Evolutionary conservation across 108 stramenopile species (phyloP), one percentile per base, ranked within the genome.

Genomic region (Cyclotella kingstonii): DNA sequence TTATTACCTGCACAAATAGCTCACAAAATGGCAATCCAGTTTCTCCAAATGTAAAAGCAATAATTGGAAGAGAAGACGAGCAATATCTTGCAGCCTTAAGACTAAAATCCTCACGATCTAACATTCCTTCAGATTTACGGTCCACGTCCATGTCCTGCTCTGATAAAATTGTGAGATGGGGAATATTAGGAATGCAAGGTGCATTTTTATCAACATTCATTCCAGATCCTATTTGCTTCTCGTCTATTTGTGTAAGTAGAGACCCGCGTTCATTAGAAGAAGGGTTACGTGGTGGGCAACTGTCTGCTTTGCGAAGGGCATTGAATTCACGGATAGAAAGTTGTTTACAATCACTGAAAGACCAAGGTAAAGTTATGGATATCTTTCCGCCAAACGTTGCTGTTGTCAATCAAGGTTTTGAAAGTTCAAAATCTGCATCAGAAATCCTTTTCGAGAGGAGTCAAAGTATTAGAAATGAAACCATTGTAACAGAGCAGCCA

Each of bases 61-160:
- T 30, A 22, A 14, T 90, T 1, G 85, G 81, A 31, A 69, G 93
- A 49, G 93, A 94, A 73, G 66, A 63, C 35, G 62, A 66, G 27
- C 55, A 79, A 43, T 84, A 92, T 62, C 30, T 77, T 2, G 89
- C 90, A 47, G 79, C 73, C 12, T 64, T 96, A 51, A 80, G 96
- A 36, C 73, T 81, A 48, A 96, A 96, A 58, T 89, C 96, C 7
- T 93, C 94, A 17, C 77, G 96, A 38, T 93, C 93, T 40, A 93
- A 96, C 59, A 61, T 96, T 10, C 80, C 82, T 23, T 56, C 81
- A 10, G 69, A 84, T 50, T 62, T 79, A 38, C 83, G 96, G 45
- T 82, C 89, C 10, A 68, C 71, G 27, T 87, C 84, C 40, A 90
- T 94, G 90, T 94, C 93, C 0, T 96, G 96, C 61, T 86, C 86